A percentile compares a stretch with the other conserved stretches of the same genome.
phyloP scores from a whole-genome alignment of 495 filamentous ascomycete species.

The Beverwykella pulmonaria region DNA sequence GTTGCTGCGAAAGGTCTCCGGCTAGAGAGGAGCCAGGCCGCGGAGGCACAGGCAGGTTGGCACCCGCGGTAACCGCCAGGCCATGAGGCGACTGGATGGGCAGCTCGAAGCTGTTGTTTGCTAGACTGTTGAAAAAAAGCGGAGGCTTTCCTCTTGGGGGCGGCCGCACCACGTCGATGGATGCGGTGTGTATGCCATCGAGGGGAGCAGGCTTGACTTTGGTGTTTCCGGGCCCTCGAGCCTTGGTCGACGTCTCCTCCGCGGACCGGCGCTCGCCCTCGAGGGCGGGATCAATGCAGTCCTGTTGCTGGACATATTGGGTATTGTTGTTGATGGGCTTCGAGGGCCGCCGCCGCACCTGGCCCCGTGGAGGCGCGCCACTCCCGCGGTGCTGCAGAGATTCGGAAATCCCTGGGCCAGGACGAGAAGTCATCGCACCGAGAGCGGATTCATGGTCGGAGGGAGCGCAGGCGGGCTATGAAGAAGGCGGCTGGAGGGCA shows the following conservation, averaged over 20 bases:
- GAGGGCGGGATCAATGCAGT: slow-evolving; percentile 32
- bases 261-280: slow-evolving; percentile 21
- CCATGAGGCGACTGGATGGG: slow-evolving; percentile 20
- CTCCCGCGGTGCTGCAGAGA: slow-evolving; percentile 38
- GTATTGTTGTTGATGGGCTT: slow-evolving; percentile 9
- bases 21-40: slow-evolving; percentile 25
- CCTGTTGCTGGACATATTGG: slow-evolving; percentile 25
- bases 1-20: slow-evolving; percentile 13
- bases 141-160: slow-evolving; percentile 32
- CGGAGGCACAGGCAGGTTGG: slow-evolving; percentile 32
- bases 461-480: slow-evolving; percentile 12
- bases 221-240: not conserved
- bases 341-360: slow-evolving; percentile 20
- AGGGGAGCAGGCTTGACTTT: slow-evolving; percentile 18
- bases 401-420: slow-evolving; percentile 38
- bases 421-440: slow-evolving; percentile 44
- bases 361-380: slow-evolving; percentile 17
- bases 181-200: slow-evolving; percentile 25
- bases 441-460: slow-evolving; percentile 39
- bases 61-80: not conserved
- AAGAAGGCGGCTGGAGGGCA: not conserved
- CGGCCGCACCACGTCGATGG: slow-evolving; percentile 10
- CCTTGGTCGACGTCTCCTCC: slow-evolving; percentile 19
- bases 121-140: slow-evolving; percentile 31
- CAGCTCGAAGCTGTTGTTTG: slow-evolving; percentile 8